Base-by-base conservation (phyloP, 139 green algal genomes). In the Micromonas commoda region DNA sequence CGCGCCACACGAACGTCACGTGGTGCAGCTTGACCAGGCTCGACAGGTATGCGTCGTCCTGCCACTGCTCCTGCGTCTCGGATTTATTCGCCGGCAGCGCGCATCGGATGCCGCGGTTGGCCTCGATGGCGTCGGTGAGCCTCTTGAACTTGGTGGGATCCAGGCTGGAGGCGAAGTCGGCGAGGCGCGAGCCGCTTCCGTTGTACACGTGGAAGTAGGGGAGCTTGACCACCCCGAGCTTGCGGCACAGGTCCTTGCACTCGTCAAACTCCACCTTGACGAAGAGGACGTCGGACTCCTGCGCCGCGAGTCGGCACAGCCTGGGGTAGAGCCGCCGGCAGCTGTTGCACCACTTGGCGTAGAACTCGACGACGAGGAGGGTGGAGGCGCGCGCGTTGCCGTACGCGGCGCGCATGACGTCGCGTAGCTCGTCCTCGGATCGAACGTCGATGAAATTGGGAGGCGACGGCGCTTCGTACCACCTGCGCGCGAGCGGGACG, bases 161-260 rank as follows among this genome's bases (percentile, higher is more conserved):
- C 45, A 57, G 45, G 9, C 9, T 23, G 9, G 45, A 57, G 9
- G 45, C 45, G 45, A 97, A 96, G 1, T 79, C 83, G 37, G 86
- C 90, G 21, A 97, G 79, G 37, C 84, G 77, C 13, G 93, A 92
- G 68, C 92, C 73, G 3, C 89, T 77, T 9, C 94, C 94, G 6
- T 88, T 84, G 77, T 97, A 98, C 26, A 97, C 90, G 53, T 96
- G 89, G 81, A 98, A 97, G 84, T 83, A 97, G 0, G 94, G 94
- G 76, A 98, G 87, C 69, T 97, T 87, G 83, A 94, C 94, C 65
- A 97, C 82, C 24, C 85, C 90, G 2, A 97, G 80, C 1, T 83
- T 85, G 73, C 90, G 91, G 77, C 85, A 91, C 64, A 97, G 85
- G 1, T 84, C 39, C 61, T 91, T 92, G 88, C 96, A 96, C 60